Base-by-base conservation (phyloP, 2,329 filamentous ascomycete species). In the Colletotrichum agaves region DNA sequence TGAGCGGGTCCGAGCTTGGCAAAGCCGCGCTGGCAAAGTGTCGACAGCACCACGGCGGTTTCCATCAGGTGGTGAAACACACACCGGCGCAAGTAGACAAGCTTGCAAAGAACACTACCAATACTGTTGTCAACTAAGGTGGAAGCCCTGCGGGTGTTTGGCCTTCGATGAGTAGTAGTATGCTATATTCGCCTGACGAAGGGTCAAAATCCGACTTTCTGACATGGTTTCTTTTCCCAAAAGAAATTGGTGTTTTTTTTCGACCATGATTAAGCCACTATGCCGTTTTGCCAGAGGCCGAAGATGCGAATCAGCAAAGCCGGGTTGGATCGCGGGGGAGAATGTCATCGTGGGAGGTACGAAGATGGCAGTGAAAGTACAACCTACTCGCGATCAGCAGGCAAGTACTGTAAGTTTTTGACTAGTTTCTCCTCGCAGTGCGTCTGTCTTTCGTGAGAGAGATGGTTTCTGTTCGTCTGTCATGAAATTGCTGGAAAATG, bases 401-500 rank as follows among this genome's bases (percentile, higher is more conserved):
- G 13, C 41, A 58, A 17, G 15, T n/a, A n/a, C n/a, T n/a, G n/a
- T n/a, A n/a, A 37, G 31, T 53, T 2, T n/a, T 15, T 4, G 15
- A 6, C 27, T 27, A 27, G 35, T 7, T 23, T 31, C 58, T 43
- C 58, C 46, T 43, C 58, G 52, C 35, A 52, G 35, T 61, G 58
- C 46, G 21, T 50, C 23, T 39, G n/a, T 61, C 23, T 50, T 23
- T 5, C 15, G 47, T 23, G 59, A 15, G n/a, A 31, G 3, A n/a
- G n/a, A 12, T 49, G 47, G 5, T 11, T n/a, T 35, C 17, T 39
- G 21, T 13, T 10, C 11, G 23, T 53, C 44, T 67, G 44, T 41
- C 37, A 47, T 63, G 52, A 46, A 67, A 67, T 44, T 52, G 41
- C 37, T 27, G 12, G 15, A 11, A 57, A 63, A 52, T 19, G 58